Percentiles rank a stretch among this genome's conserved stretches.
phyloP scores from a whole-genome alignment of 257 asterid genomes.

The Rauvolfia tetraphylla region DNA sequence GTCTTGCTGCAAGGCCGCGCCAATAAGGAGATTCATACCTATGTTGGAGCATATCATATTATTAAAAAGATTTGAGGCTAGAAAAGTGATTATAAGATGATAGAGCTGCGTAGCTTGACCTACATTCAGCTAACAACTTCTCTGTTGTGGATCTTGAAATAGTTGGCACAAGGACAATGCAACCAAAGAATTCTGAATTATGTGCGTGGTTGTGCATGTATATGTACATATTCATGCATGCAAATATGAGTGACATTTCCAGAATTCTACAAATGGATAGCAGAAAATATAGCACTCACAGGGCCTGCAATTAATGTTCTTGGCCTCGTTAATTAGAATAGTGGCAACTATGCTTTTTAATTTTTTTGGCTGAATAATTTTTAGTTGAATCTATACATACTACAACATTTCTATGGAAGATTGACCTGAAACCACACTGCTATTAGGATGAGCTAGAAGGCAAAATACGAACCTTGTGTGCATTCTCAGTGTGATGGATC shows the following conservation, averaged over 20 bases:
- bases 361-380: too few species aligned
- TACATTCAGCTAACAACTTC: not conserved
- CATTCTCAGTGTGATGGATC: not conserved
- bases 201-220: too few species aligned
- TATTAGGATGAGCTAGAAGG: not conserved
- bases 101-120: not conserved
- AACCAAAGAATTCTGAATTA: too few species aligned
- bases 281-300: not conserved
- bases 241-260: not conserved
- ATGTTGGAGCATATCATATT: not conserved
- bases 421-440: not conserved
- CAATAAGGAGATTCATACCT: conserved; percentile 85
- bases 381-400: not conserved
- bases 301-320: not conserved
- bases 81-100: not conserved
- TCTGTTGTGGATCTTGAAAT: not conserved
- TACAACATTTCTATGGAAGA: not conserved
- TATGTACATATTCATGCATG: not conserved
- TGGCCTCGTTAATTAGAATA: not conserved
- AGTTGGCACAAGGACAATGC: not conserved
- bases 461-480: not conserved
- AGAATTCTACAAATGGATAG: not conserved
- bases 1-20: conserved; percentile 65
- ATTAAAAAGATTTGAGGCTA: not conserved
- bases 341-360: too few species aligned